A percentile compares a stretch with the other conserved stretches of the same genome.
phyloP scores from a whole-genome alignment of 495 filamentous ascomycete species.

The Penicillium coprophilum region DNA sequence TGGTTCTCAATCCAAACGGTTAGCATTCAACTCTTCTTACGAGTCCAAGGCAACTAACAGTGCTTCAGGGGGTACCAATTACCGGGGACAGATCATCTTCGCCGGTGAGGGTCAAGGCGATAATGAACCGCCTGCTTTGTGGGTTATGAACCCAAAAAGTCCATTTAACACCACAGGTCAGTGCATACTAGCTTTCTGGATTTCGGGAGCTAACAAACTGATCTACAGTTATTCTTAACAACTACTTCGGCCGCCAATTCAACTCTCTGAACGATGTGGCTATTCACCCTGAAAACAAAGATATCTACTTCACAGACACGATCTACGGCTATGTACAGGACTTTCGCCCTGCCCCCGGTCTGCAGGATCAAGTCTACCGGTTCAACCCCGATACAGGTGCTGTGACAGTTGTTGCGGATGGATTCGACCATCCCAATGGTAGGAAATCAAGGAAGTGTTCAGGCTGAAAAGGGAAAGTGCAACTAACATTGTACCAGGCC shows the following conservation, averaged over 20 bases:
- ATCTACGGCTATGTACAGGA: slow-evolving; percentile 37
- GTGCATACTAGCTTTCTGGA: not conserved
- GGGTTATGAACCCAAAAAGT: slow-evolving; percentile 45
- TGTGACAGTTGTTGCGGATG: slow-evolving; percentile 37
- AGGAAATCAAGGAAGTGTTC: not conserved
- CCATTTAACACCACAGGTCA: slow-evolving; percentile 52
- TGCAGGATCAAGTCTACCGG: slow-evolving; percentile 43
- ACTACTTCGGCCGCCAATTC: slow-evolving; percentile 39
- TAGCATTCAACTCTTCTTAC: slow-evolving; percentile 8
- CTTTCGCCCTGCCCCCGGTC: slow-evolving; percentile 32
- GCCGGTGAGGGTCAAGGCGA: slow-evolving; percentile 50
- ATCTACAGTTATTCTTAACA: slow-evolving; percentile 30
- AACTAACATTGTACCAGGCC: slow-evolving; percentile 21
- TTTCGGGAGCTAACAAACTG: not conserved
- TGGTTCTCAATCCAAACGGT: slow-evolving; percentile 54
- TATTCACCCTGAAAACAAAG: slow-evolving; percentile 38
- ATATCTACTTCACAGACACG: slow-evolving; percentile 50
- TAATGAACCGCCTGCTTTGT: slow-evolving; percentile 39
- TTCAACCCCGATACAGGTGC: slow-evolving; percentile 47
- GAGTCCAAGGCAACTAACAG: not conserved
- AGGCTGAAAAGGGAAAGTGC: not conserved
- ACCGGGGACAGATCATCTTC: slow-evolving; percentile 45
- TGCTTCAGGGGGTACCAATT: slow-evolving; percentile 46
- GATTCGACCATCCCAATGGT: slow-evolving; percentile 36
- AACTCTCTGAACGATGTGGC: slow-evolving; percentile 32